phyloP scores from a whole-genome alignment of 176 grass and related monocot species.

The Rhynchospora breviuscula region DNA sequence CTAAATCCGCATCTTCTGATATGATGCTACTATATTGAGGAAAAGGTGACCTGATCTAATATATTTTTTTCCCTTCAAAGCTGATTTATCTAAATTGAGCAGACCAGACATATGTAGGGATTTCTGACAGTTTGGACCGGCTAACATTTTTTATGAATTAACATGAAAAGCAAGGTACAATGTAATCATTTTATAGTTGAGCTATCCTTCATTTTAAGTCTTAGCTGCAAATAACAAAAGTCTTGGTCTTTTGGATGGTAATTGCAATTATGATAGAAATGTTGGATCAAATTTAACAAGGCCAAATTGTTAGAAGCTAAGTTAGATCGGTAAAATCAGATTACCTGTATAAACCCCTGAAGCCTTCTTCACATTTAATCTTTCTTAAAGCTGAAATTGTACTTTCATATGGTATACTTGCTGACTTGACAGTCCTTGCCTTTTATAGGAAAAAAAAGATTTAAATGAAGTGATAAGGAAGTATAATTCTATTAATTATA shows the following conservation, averaged over 20 bases:
- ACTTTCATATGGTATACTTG: constrained; percentile 47
- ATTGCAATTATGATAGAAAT: not conserved
- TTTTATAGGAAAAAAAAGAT: constrained; percentile 23
- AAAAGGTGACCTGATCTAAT: not conserved
- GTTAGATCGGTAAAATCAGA: constrained; percentile 18
- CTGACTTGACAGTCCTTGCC: constrained; percentile 62
- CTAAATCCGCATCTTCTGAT: not conserved
- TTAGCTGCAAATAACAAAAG: not conserved
- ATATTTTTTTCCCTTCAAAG: not conserved
- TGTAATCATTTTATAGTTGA: not conserved
- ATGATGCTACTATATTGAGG: not conserved
- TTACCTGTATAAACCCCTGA: constrained; percentile 73
- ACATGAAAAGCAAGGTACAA: not conserved
- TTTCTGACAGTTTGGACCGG: not conserved
- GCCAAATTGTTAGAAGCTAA: not conserved
- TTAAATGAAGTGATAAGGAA: constrained; percentile 5
- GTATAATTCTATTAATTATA: not conserved
- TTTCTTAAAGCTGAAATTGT: constrained; percentile 57
- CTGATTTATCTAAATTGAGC: not conserved
- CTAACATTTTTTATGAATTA: not conserved
- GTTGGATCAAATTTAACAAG: not conserved
- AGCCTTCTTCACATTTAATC: constrained; percentile 60
- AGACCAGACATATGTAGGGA: not conserved
- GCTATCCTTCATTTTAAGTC: not conserved
- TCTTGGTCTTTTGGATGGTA: not conserved